Base-by-base conservation (phyloP, 2,329 filamentous ascomycete genomes). In the Pseudogymnoascus sp. region DNA sequence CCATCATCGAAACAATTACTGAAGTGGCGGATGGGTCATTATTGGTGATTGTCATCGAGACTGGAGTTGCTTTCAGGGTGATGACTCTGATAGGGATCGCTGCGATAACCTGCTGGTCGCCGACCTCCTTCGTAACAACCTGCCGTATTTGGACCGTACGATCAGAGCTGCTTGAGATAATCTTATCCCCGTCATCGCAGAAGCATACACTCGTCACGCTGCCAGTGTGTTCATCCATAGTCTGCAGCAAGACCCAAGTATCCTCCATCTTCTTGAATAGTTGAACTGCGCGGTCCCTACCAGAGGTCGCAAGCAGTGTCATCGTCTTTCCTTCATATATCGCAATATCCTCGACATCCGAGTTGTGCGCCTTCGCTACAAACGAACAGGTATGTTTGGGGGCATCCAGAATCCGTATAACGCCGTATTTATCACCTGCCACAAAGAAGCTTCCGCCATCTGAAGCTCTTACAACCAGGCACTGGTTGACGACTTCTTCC, bases 221-320 rank as follows among this genome's bases (percentile, higher is more conserved):
- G 19, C 91, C 90, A 28, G 91, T 85, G 72, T 97, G 95, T 66
- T 99, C 92, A 60, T 89, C 85, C 69, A 97, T 82, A 0, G 94
- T 99, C 71, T 99, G 94, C 58, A 96, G 82, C 61, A 96, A 82
- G 61, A 88, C 82, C 72, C 95, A 87, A 2, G 73, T 74, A 2
- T 83, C 80, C 10, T 73, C 76, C 1, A 75, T 74, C 21, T 78
- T 77, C 23, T 79, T 77, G 70, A 96, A 97, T n/a, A 99, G 76
- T 71, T 99, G 94, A 0, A 92, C 83, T n/a, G 88, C 96, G 57
- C 94, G 86, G 73, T 99, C 94, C 65, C 94, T 82, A 34, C 90
- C 89, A 69, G 88, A 92, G 9, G 86, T 91, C 15, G 89, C 92
- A 66, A 97, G 78, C 48, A 96, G 76, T 34, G 83, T 80, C 52